These are phyloP conservation scores for Nitzschia inconspicua DNA, from an alignment of 108 stramenopile genomes.

Conservation along the genomic window DNA sequence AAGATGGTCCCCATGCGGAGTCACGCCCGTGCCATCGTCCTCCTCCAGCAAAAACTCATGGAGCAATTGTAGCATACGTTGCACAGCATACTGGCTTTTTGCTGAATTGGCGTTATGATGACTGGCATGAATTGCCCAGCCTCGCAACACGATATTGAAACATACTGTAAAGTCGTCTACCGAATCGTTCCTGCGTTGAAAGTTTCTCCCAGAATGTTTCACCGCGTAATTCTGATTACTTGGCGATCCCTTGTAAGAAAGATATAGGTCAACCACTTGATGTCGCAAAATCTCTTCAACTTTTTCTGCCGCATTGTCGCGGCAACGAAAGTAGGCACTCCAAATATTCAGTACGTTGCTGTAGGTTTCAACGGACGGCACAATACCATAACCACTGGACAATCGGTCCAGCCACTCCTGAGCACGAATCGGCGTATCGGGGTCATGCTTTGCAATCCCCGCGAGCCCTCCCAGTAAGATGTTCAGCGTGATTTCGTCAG, in stretches of 20 bases:
- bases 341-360: not conserved
- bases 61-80: not conserved
- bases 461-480: conserved; percentile 2
- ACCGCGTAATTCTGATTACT: too few relatives aligned
- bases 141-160: conserved; percentile 2
- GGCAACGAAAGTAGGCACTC: not conserved
- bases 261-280: too few relatives aligned
- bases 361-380: not conserved
- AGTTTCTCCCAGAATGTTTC: too few relatives aligned
- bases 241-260: too few relatives aligned
- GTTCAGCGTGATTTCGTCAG: not conserved
- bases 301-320: conserved; percentile 1
- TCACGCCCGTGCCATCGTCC: not conserved
- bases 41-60: not conserved
- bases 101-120: conserved; percentile 47
- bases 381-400: not conserved
- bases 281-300: conserved; percentile 10
- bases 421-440: not conserved
- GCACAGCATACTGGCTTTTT: not conserved
- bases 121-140: conserved; percentile 28
- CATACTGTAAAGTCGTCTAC: too few relatives aligned
- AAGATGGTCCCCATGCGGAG: not conserved
- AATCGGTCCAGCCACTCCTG: conserved; percentile 11
- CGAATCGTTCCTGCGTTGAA: too few relatives aligned
- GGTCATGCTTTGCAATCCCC: not conserved